phyloP scores from a whole-genome alignment of 805 yeast genomes.

The Lipomyces yamanashiensis region DNA sequence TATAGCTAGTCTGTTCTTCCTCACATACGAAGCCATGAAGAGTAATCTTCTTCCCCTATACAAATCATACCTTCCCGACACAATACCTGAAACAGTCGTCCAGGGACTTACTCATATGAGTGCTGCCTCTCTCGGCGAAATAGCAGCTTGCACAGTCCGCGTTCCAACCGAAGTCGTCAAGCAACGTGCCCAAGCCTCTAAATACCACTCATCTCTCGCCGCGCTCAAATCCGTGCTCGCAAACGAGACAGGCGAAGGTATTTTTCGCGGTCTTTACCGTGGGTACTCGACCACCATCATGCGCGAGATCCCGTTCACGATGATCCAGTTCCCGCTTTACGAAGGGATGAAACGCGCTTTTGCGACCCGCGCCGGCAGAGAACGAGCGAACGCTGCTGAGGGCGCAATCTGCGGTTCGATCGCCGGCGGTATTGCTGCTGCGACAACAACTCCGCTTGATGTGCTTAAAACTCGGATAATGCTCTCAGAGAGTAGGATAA shows the following conservation, averaged over 20 bases:
- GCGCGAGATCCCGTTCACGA: slow-evolving; percentile 96
- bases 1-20: slow-evolving; percentile 68
- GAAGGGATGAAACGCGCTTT: slow-evolving; percentile 74
- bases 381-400: slow-evolving; percentile 61
- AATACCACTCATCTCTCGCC: slow-evolving; percentile 60
- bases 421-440: slow-evolving; percentile 95
- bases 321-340: slow-evolving; percentile 93
- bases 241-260: slow-evolving; percentile 78
- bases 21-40: slow-evolving; percentile 83
- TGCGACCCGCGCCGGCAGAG: slow-evolving; percentile 51
- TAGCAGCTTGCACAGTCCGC: slow-evolving; percentile 89
- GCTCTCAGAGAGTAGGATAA: slow-evolving; percentile 61
- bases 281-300: slow-evolving; percentile 93
- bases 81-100: slow-evolving; percentile 32
- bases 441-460: slow-evolving; percentile 91
- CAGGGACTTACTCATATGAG: slow-evolving; percentile 73
- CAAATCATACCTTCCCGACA: slow-evolving; percentile 9
- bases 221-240: slow-evolving; percentile 66
- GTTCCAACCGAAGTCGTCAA: slow-evolving; percentile 97
- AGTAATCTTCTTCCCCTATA: slow-evolving; percentile 40
- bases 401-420: slow-evolving; percentile 91
- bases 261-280: slow-evolving; percentile 76
- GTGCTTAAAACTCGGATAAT: slow-evolving; percentile 92
- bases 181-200: slow-evolving; percentile 86
- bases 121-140: slow-evolving; percentile 86